Percentiles rank a stretch among this genome's conserved stretches.
These are phyloP conservation scores for Dendrobium chrysotoxum DNA, from an alignment of 106 monocot genomes.

Conservation along the genomic window DNA sequence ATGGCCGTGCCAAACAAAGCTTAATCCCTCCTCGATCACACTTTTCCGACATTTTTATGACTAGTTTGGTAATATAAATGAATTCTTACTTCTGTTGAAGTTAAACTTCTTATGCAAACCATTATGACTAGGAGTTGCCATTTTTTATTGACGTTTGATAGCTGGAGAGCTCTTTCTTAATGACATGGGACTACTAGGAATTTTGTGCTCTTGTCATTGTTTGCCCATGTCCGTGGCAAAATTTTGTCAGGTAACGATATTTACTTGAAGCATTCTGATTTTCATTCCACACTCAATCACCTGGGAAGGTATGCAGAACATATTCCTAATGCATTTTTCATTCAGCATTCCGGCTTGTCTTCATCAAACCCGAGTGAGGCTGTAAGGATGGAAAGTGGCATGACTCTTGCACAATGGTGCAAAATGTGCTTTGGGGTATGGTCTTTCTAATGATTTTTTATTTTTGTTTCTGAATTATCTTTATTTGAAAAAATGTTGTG, in stretches of 20 bases:
- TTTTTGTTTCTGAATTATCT: too few species aligned
- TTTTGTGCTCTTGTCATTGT: conserved; percentile 73
- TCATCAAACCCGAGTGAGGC: conserved; percentile 53
- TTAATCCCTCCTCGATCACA: neutral
- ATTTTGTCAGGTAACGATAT: conserved; percentile 79
- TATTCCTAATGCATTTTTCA: conserved; percentile 17
- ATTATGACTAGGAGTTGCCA: conserved; percentile 4
- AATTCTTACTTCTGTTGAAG: neutral
- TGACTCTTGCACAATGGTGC: conserved; percentile 70
- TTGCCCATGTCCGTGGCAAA: conserved; percentile 72
- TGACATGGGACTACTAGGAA: conserved; percentile 62
- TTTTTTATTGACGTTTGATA: conserved; percentile 24
- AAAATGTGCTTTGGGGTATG: conserved; percentile 57
- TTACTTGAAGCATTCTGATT: neutral
- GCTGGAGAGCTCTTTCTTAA: conserved; percentile 77
- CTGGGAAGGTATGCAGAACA: neutral
- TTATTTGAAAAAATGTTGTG: too few species aligned
- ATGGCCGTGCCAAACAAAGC: too few species aligned
- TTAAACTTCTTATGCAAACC: neutral
- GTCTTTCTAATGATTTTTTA: neutral
- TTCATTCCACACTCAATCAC: neutral
- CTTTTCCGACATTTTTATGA: neutral
- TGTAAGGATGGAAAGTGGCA: conserved; percentile 66
- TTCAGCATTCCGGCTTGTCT: conserved; percentile 84
- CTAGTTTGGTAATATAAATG: neutral